phyloP scores from a whole-genome alignment of 2,329 filamentous ascomycete species.

The Aspergillus floridensis region DNA sequence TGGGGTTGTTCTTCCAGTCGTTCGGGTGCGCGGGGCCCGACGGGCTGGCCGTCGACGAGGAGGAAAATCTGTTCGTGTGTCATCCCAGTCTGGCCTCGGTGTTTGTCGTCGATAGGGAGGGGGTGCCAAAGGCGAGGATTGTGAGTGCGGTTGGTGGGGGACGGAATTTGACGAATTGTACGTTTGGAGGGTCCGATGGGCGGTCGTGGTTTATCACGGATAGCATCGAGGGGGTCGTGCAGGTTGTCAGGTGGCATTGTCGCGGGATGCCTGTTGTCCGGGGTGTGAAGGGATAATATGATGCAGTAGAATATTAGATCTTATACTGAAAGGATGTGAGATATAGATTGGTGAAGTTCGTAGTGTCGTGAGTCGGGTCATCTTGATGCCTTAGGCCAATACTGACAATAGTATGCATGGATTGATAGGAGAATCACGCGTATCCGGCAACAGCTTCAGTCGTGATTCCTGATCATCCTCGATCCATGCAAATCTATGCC shows the following conservation, averaged over 20 bases:
- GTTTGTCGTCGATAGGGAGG: conserved; percentile 41
- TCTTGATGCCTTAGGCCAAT: too few species aligned
- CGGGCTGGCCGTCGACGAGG: conserved; percentile 41
- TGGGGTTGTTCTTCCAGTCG: conserved; percentile 40
- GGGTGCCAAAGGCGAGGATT: conserved; percentile 39
- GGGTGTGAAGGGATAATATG: not conserved
- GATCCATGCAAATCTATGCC: too few species aligned
- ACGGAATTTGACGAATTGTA: conserved; percentile 43
- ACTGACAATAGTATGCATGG: too few species aligned
- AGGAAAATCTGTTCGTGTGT: conserved; percentile 39
- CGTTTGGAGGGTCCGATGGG: conserved; percentile 40
- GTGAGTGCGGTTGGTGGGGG: conserved; percentile 28
- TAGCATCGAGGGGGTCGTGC: conserved; percentile 36
- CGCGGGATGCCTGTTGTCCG: conserved; percentile 4
- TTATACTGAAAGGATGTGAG: too few species aligned
- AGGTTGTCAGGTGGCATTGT: conserved; percentile 20
- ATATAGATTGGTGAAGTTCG: too few species aligned
- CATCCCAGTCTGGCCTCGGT: conserved; percentile 37
- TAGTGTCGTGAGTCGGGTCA: too few species aligned
- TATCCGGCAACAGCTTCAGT: too few species aligned
- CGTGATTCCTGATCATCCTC: too few species aligned
- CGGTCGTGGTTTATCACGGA: conserved; percentile 44
- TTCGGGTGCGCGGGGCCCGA: conserved; percentile 45
- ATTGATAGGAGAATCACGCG: too few species aligned
- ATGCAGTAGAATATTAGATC: too few species aligned